A percentile compares a stretch with the other conserved stretches of the same genome.
Evolutionary conservation across 2,329 filamentous ascomycete genomes (phyloP).

Genomic region (Colletotrichum graminicola): DNA sequence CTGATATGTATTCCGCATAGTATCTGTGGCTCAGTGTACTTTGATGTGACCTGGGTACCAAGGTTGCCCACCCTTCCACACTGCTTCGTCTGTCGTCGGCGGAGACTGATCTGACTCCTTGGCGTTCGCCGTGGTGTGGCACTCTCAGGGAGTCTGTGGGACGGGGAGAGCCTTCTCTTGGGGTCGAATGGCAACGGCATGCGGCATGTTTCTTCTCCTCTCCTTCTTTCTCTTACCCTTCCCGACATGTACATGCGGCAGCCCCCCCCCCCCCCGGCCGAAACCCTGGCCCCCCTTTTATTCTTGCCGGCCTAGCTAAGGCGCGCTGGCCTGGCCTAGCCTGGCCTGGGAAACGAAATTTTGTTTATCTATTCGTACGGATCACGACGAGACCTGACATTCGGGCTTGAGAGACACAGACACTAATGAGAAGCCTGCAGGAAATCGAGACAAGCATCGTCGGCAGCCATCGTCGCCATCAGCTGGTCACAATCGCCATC

Average conservation of each 20-base stretch:
- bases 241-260: constrained; percentile 35
- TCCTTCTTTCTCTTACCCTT: constrained; percentile 33
- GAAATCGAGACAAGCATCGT: not conserved
- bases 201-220: constrained; percentile 30
- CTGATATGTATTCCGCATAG: not conserved
- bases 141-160: constrained; percentile 28
- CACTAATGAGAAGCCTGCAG: not conserved
- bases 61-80: not conserved
- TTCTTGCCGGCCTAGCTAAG: too few species aligned
- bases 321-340: not conserved
- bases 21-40: not conserved
- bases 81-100: constrained; percentile 5
- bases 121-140: constrained; percentile 37
- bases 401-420: not conserved
- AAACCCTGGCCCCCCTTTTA: constrained; percentile 11
- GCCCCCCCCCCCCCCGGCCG: constrained; percentile 18
- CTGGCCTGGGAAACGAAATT: constrained; percentile 24
- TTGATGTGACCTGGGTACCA: not conserved
- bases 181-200: constrained; percentile 38
- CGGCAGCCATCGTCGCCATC: not conserved
- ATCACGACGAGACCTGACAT: not conserved
- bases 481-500: not conserved
- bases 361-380: not conserved
- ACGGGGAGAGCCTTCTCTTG: constrained; percentile 37
- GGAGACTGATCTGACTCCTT: constrained; percentile 39